phyloP scores from a whole-genome alignment of 2,329 filamentous ascomycete genomes.

The Keithomyces neogunnii region DNA sequence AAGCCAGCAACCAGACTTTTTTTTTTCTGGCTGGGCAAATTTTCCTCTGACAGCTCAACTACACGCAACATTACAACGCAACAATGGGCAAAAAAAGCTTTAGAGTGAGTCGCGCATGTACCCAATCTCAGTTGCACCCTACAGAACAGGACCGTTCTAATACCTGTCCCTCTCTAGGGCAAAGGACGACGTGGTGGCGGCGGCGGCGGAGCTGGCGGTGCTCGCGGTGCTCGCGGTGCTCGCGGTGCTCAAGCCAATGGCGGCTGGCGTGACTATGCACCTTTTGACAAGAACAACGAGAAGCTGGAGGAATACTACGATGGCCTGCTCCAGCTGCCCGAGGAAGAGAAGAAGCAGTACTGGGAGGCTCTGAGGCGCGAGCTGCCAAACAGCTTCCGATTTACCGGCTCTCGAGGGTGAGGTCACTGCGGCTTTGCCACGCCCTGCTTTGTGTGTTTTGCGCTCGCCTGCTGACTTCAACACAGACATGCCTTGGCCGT shows the following conservation, averaged over 20 bases:
- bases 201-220: slow-evolving; percentile 17
- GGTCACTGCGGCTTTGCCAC: slow-evolving; percentile 10
- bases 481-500: slow-evolving; percentile 81
- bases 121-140: slow-evolving; percentile 7
- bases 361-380: slow-evolving; percentile 79
- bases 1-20: not conserved
- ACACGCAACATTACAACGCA: slow-evolving; percentile 10
- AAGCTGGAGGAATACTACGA: slow-evolving; percentile 85
- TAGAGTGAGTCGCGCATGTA: slow-evolving; percentile 17
- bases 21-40: not conserved
- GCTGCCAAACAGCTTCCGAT: slow-evolving; percentile 93
- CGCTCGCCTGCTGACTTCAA: slow-evolving; percentile 10
- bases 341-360: slow-evolving; percentile 71
- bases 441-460: not conserved
- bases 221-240: slow-evolving; percentile 9
- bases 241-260: slow-evolving; percentile 14
- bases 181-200: slow-evolving; percentile 28
- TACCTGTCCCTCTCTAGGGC: slow-evolving; percentile 16
- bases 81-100: slow-evolving; percentile 30
- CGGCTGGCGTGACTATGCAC: slow-evolving; percentile 27
- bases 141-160: not conserved
- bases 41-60: not conserved
- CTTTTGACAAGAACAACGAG: slow-evolving; percentile 67
- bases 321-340: slow-evolving; percentile 62
- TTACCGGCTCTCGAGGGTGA: slow-evolving; percentile 88